Conservation (phyloP, 495 filamentous ascomycete genomes). For the Penicillium coffeae region DNA sequence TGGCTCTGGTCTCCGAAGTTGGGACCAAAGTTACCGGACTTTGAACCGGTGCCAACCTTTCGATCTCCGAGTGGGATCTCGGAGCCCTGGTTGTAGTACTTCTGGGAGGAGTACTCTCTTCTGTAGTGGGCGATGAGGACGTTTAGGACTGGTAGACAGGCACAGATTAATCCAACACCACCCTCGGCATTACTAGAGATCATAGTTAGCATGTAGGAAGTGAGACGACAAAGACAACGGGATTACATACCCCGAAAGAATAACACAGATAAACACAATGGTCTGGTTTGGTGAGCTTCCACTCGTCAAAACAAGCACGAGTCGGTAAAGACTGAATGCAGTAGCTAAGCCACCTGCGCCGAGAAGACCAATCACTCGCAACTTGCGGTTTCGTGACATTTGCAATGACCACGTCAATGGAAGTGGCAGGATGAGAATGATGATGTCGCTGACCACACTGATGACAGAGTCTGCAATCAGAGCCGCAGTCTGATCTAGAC, state of each 20-base stretch:
- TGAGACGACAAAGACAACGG: neutral
- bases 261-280: slow-evolving; percentile 40
- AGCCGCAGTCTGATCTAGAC: slow-evolving; percentile 40
- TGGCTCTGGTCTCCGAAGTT: slow-evolving; percentile 34
- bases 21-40: slow-evolving; percentile 12
- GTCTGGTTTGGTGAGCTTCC: slow-evolving; percentile 32
- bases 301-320: slow-evolving; percentile 37
- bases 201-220: neutral
- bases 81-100: slow-evolving; percentile 31
- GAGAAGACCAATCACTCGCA: slow-evolving; percentile 44
- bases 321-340: slow-evolving; percentile 41
- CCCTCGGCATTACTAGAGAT: slow-evolving; percentile 41
- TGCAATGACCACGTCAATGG: slow-evolving; percentile 47
- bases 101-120: slow-evolving; percentile 28
- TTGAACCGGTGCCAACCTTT: slow-evolving; percentile 16
- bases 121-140: slow-evolving; percentile 29
- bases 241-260: slow-evolving; percentile 41
- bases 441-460: slow-evolving; percentile 42
- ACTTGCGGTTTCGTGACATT: slow-evolving; percentile 42
- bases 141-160: slow-evolving; percentile 43
- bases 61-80: slow-evolving; percentile 27
- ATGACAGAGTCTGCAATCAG: slow-evolving; percentile 47
- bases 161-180: slow-evolving; percentile 46
- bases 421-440: slow-evolving; percentile 43
- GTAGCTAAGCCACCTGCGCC: slow-evolving; percentile 46